A percentile compares a stretch with the other conserved stretches of the same genome.
These are phyloP conservation scores for Candida argentea DNA, from an alignment of 805 yeast genomes.

Conservation along the genomic window DNA sequence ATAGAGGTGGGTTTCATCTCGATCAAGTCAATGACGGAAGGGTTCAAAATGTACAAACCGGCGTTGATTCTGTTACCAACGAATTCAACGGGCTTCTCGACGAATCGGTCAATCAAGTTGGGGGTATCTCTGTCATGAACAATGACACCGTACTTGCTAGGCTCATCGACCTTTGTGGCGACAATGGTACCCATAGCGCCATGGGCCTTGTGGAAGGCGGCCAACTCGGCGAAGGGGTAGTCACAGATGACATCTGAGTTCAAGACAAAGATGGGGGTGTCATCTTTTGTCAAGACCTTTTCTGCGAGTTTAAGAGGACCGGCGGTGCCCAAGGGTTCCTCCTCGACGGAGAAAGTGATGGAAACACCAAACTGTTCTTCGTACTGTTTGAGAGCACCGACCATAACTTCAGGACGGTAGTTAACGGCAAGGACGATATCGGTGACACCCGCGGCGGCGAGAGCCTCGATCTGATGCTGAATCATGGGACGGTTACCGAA, in stretches of 20 bases:
- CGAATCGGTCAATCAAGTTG: conserved; percentile 95
- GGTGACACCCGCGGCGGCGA: conserved; percentile 96
- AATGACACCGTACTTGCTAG: conserved; percentile 98
- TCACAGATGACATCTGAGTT: conserved; percentile 99
- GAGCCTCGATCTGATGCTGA: conserved; percentile 94
- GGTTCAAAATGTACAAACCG: conserved; percentile 96
- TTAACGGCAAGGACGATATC: conserved; percentile 97
- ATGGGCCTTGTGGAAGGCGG: conserved; percentile 86
- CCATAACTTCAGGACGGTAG: conserved; percentile 99
- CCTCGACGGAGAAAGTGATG: conserved; percentile 96
- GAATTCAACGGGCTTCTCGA: conserved; percentile 98
- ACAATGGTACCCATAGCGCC: conserved; percentile 98
- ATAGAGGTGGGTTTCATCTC: conserved; percentile 98
- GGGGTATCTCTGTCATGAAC: conserved; percentile 94
- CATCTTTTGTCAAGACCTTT: conserved; percentile 84
- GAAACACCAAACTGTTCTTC: conserved; percentile 89
- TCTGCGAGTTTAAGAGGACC: conserved; percentile 98
- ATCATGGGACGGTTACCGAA: conserved; percentile 99
- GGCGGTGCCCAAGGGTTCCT: conserved; percentile 98
- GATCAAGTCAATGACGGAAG: conserved; percentile 90
- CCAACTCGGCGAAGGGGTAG: conserved; percentile 91
- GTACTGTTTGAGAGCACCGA: conserved; percentile 84
- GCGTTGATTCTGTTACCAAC: conserved; percentile 99
- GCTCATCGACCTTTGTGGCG: conserved; percentile 99
- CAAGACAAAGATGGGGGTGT: conserved; percentile 92